Evolutionary conservation across 164 flowering plant species (phyloP).

Genomic region (Kalanchoe fedtschenkoi): DNA sequence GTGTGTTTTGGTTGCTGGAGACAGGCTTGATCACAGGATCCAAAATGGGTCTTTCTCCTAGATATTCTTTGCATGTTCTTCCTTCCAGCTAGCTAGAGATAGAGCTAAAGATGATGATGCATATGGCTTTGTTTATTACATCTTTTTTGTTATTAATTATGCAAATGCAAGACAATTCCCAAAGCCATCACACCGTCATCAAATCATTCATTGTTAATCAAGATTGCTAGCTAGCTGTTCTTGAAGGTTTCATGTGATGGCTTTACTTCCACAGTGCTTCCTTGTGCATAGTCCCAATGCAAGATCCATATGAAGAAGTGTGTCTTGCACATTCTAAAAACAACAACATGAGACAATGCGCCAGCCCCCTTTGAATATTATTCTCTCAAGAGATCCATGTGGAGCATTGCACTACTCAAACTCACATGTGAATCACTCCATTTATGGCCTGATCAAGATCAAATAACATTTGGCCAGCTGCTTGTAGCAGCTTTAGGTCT

Average conservation of each 20-base stretch:
- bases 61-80: slow-evolving; percentile 4
- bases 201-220: background rate
- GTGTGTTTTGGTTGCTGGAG: no score
- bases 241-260: background rate
- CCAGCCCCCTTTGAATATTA: background rate
- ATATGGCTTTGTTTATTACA: background rate
- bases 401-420: background rate
- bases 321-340: slow-evolving; percentile 3
- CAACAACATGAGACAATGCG: background rate
- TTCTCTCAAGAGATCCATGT: background rate
- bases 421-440: background rate
- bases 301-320: background rate
- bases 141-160: no score
- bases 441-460: background rate
- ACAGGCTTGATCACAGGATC: background rate
- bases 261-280: background rate
- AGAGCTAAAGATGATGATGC: background rate
- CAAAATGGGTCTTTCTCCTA: slow-evolving; percentile 1
- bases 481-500: no score
- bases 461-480: no score
- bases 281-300: background rate
- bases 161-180: slow-evolving; percentile 4
- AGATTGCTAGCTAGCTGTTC: no score
- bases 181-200: background rate
- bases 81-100: background rate